Percentiles rank a stretch among this genome's conserved stretches.
Evolutionary conservation across 176 grass and related monocot species (phyloP).

Genomic region (Poa annua): DNA sequence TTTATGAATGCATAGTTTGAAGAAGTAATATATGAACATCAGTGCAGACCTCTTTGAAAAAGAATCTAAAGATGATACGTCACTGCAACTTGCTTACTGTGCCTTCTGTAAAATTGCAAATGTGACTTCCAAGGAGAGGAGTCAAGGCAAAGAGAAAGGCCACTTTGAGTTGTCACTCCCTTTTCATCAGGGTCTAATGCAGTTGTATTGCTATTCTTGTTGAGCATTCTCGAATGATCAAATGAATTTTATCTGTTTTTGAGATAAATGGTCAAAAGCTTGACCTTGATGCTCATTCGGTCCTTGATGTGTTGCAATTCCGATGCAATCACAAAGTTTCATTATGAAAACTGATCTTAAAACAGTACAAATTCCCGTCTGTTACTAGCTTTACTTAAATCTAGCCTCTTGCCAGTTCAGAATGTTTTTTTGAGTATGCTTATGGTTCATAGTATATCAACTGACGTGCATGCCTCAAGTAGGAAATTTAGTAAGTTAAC

Average conservation of each 20-base stretch:
- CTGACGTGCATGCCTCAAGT: neutral
- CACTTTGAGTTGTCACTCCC: neutral
- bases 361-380: neutral
- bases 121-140: constrained; percentile 7
- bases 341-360: neutral
- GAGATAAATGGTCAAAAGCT: constrained; percentile 28
- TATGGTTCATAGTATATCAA: neutral
- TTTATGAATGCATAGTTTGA: constrained; percentile 13
- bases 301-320: neutral
- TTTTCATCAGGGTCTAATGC: constrained; percentile 6
- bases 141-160: constrained; percentile 24
- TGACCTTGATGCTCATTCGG: neutral
- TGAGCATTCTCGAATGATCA: constrained; percentile 20
- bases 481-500: constrained; percentile 17
- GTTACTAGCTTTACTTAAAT: constrained; percentile 8
- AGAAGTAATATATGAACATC: neutral
- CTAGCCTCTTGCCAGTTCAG: neutral
- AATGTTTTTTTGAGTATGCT: constrained; percentile 12
- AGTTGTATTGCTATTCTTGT: constrained; percentile 19
- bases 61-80: constrained; percentile 1
- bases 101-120: neutral
- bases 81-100: constrained; percentile 18
- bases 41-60: neutral
- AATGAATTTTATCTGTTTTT: constrained; percentile 3
- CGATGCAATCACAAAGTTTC: neutral